These are phyloP conservation scores for Aspergillus tubingensis DNA, from an alignment of 2,329 filamentous ascomycete genomes.

Conservation along the genomic window DNA sequence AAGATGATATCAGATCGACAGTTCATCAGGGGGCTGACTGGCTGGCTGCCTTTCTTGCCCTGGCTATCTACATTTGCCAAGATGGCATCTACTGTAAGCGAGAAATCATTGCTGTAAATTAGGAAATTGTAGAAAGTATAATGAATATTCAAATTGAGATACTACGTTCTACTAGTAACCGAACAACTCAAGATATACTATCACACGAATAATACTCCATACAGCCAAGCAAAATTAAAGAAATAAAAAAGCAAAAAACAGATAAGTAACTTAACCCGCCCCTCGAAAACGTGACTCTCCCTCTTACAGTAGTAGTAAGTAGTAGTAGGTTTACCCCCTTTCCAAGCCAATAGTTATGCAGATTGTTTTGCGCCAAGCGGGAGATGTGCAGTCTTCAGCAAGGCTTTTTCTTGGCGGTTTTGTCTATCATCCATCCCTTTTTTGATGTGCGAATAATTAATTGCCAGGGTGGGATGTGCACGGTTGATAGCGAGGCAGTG, in stretches of 20 bases:
- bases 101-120: too few relatives aligned
- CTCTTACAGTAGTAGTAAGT: too few relatives aligned
- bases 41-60: neutral
- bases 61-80: neutral
- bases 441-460: neutral
- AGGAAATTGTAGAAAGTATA: neutral
- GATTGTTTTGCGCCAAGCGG: constrained; percentile 8
- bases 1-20: neutral
- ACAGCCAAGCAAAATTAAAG: neutral
- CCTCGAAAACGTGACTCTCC: neutral
- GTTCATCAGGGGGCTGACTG: neutral
- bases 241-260: neutral
- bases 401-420: constrained; percentile 8
- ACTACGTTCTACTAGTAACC: too few relatives aligned
- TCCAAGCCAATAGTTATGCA: constrained; percentile 10
- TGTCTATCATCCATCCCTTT: neutral
- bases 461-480: neutral
- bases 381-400: constrained; percentile 7
- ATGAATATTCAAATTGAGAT: neutral
- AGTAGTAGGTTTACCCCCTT: neutral
- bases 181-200: too few relatives aligned
- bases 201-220: too few relatives aligned
- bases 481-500: too few relatives aligned
- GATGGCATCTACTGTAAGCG: neutral
- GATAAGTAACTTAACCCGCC: neutral